These are phyloP conservation scores for Plasmodium reichenowi DNA, from an alignment of 169 alveolate species.

Conservation along the genomic window DNA sequence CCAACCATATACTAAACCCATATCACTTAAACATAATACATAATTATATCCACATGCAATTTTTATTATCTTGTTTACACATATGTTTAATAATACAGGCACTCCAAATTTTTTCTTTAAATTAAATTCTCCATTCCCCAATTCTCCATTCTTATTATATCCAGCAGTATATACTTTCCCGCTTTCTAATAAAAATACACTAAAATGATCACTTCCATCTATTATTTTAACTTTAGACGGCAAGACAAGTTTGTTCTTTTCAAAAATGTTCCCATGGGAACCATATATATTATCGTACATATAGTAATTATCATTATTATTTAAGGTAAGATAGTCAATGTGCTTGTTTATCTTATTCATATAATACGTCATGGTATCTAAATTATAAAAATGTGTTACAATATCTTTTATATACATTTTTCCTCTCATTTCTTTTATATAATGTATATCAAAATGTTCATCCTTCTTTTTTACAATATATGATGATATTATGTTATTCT, in stretches of 20 bases:
- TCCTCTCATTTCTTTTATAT: slow-evolving; percentile 57
- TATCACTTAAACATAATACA: slow-evolving; percentile 86
- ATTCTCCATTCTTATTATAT: slow-evolving; percentile 93
- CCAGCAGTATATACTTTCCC: slow-evolving; percentile 96
- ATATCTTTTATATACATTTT: slow-evolving; percentile 25
- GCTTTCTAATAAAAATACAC: slow-evolving; percentile 86
- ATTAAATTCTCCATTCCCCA: slow-evolving; percentile 85
- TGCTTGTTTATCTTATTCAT: not conserved
- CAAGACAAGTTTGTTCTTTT: slow-evolving; percentile 21
- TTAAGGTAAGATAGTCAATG: not conserved
- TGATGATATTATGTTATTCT: not conserved
- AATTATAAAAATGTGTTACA: slow-evolving; percentile 14
- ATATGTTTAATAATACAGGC: slow-evolving; percentile 49
- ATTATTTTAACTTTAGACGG: slow-evolving; percentile 80
- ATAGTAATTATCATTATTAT: too few relatives aligned
- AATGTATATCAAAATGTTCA: slow-evolving; percentile 5
- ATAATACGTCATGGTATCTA: not conserved
- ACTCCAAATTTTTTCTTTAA: slow-evolving; percentile 49
- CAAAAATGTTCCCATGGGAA: not conserved
- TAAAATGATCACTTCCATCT: slow-evolving; percentile 92
- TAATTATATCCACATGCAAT: slow-evolving; percentile 93
- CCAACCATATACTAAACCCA: slow-evolving; percentile 91
- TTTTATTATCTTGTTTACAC: slow-evolving; percentile 78
- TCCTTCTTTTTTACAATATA: not conserved
- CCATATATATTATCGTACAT: not conserved